These are phyloP conservation scores for Fusarium sp. DNA, from an alignment of 2,329 filamentous ascomycete species.

Conservation along the genomic window DNA sequence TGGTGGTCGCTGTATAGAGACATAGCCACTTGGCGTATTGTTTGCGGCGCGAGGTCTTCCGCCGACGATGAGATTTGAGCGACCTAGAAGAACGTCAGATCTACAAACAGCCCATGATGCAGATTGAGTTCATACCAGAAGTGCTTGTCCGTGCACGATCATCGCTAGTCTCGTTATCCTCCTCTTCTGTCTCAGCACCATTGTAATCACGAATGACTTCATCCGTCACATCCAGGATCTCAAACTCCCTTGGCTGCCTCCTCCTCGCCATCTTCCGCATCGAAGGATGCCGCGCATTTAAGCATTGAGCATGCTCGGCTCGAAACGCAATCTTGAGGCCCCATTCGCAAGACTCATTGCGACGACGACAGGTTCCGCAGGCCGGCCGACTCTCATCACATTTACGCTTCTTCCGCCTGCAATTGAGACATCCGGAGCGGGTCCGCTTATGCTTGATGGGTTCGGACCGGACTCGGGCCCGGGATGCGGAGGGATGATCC, in stretches of 20 bases:
- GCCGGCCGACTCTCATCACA: conserved; percentile 50
- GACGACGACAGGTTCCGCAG: conserved; percentile 48
- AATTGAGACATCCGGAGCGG: conserved; percentile 50
- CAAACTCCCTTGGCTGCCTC: conserved; percentile 43
- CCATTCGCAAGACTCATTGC: conserved; percentile 49
- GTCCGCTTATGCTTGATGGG: conserved; percentile 46
- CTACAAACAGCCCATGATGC: neutral
- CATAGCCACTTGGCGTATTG: conserved; percentile 12
- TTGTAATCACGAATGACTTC: conserved; percentile 51
- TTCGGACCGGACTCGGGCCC: neutral
- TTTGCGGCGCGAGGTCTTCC: neutral
- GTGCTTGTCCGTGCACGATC: neutral
- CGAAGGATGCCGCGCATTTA: conserved; percentile 47
- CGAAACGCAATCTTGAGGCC: conserved; percentile 51
- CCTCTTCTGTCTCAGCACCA: conserved; percentile 36
- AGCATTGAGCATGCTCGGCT: conserved; percentile 48
- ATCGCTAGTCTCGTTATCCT: conserved; percentile 20
- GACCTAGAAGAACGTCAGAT: neutral
- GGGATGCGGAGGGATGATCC: conserved; percentile 11
- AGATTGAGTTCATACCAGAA: conserved; percentile 2
- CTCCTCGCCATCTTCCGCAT: conserved; percentile 45
- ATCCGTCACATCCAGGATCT: conserved; percentile 50
- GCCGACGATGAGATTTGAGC: neutral
- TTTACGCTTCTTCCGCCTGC: conserved; percentile 51
- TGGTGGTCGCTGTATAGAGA: neutral